These are phyloP conservation scores for Cymbopogon citratus DNA, from an alignment of 176 grass and related monocot species.

Conservation along the genomic window DNA sequence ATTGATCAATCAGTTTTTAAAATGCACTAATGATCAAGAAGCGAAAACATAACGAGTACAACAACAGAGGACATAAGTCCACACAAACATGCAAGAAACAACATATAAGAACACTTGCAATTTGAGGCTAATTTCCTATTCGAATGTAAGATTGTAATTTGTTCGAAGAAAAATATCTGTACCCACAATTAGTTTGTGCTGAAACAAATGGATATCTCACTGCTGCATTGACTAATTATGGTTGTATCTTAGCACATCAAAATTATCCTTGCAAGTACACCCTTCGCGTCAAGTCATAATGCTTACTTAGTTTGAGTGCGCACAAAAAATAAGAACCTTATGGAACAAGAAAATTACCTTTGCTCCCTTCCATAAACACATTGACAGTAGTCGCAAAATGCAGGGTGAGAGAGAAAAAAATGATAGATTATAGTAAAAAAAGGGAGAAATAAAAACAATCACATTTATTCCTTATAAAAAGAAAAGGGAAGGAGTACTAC, in stretches of 20 bases:
- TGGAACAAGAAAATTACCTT: no score
- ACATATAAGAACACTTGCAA: background rate
- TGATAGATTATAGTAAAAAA: background rate
- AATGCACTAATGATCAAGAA: conserved; percentile 10
- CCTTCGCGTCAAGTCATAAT: background rate
- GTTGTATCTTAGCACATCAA: background rate
- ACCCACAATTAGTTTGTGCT: no score
- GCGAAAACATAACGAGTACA: background rate
- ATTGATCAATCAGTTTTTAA: background rate
- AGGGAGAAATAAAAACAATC: background rate
- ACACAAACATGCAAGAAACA: background rate
- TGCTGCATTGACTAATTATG: no score
- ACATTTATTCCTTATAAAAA: background rate
- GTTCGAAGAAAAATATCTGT: background rate
- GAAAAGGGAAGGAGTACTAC: background rate
- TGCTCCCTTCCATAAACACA: no score
- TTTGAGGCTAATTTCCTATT: background rate
- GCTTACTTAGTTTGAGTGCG: background rate
- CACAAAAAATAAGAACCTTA: no score
- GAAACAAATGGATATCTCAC: no score
- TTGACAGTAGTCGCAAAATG: background rate
- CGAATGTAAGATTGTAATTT: background rate
- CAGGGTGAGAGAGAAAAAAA: background rate
- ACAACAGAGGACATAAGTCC: background rate
- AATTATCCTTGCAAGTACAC: conserved; percentile 1